These are phyloP conservation scores for Ophidiomyces ophidiicola DNA, from an alignment of 2,329 filamentous ascomycete genomes.

Conservation along the genomic window DNA sequence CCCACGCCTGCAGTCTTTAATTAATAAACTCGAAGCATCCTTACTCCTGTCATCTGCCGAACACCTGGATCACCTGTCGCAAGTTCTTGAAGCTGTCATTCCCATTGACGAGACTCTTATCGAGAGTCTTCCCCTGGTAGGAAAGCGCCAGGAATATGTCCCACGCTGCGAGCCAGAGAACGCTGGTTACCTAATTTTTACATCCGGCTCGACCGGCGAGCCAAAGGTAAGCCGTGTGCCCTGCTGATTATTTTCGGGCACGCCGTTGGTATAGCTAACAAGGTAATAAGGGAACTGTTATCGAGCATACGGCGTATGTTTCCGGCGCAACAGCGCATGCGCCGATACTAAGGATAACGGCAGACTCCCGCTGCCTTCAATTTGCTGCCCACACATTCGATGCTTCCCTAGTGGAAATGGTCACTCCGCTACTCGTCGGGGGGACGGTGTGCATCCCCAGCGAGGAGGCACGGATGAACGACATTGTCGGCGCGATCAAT, in stretches of 20 bases:
- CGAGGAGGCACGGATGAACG: conserved; percentile 36
- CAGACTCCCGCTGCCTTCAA: conserved; percentile 45
- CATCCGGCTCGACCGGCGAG: conserved; percentile 44
- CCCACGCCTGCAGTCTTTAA: conserved; percentile 26
- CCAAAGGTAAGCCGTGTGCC: conserved; percentile 36
- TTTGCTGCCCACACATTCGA: conserved; percentile 47
- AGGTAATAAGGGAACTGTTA: conserved; percentile 43
- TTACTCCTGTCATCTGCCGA: conserved; percentile 26
- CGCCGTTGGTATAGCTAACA: neutral
- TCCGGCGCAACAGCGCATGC: conserved; percentile 45
- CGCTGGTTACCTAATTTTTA: conserved; percentile 47
- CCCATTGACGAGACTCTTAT: conserved; percentile 22
- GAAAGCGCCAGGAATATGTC: conserved; percentile 14
- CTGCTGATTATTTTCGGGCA: neutral
- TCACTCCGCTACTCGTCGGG: conserved; percentile 44
- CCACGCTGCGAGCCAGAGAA: conserved; percentile 23
- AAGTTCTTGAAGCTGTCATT: conserved; percentile 21
- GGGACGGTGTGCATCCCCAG: conserved; percentile 49
- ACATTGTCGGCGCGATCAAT: conserved; percentile 42
- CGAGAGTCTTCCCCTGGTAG: conserved; percentile 17
- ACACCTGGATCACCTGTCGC: conserved; percentile 17
- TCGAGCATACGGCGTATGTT: conserved; percentile 49
- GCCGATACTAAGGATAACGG: conserved; percentile 37
- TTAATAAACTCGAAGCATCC: conserved; percentile 24
- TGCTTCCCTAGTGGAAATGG: conserved; percentile 42